Evolutionary conservation across 1,284 basidiomycete genomes (phyloP), one percentile per base, ranked within the genome.

Genomic region (Apiotrichum porosum): DNA sequence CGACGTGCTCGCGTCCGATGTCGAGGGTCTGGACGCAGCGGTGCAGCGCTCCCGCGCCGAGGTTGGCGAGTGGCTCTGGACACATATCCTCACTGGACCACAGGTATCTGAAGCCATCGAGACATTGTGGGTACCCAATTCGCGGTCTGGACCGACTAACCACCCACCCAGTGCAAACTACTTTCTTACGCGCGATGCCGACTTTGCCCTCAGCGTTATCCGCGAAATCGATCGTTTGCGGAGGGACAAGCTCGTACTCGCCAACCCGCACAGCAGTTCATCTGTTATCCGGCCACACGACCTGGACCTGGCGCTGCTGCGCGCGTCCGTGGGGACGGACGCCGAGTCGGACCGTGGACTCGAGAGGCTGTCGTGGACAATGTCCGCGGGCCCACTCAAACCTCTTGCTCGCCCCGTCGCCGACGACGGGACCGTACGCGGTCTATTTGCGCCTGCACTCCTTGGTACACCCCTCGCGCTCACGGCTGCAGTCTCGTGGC

Each of bases 281-380:
- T 81, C 83, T 12, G 82, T 89, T 78, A 91, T 91, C 57, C 81
- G 84, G 21, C 88, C 90, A 58, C 86, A 90, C 68, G 88, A 91
- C 57, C 76, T 93, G 26, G 85, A 89, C 58, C 81, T 85, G 31
- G 87, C 83, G 12, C 77, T 88, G 37, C 81, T 86, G 38, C 83
- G 85, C 52, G 85, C 89, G 24, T 89, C 86, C 5, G 74, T 92
- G 2, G 87, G 88, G 0, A 92, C 89, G 17, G 82, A 81, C 5
- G 88, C 87, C 9, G 88, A 91, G 58, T 81, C 85, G 39, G 88
- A 91, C 62, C 80, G 81, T 18, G 79, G 80, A 6, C 78, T 93
- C 19, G 76, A 83, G 19, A 79, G 76, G 50, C 75, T 92, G 28
- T 81, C 81, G 14, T 88, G 89, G 66, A 78, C 79, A 34, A 77